Evolutionary conservation across 345 rosid species (phyloP), one percentile per base, ranked within the genome.

Genomic region (Psidium guajava): DNA sequence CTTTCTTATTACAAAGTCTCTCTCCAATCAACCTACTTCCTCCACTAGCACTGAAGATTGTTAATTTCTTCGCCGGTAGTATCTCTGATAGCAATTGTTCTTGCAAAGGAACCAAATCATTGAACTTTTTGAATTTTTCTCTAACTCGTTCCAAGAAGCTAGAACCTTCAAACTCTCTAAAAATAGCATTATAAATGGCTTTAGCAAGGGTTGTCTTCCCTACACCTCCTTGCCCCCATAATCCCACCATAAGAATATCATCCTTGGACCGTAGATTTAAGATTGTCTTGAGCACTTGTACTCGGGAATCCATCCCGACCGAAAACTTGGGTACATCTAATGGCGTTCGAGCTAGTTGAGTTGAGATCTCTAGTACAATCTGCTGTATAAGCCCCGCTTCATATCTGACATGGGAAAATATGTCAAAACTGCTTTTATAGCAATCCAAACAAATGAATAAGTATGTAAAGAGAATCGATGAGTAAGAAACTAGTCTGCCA

Each of bases 11-110:
- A 16, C 0, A 6, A 3, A 61, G 40, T 14, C 40, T 61, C 2
- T 27, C 21, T 61, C 3, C 5, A 27, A 61, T 61, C 21, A 61
- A 27, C 0, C 0, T 10, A 28, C 40, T 6, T 61, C 74, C 74
- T 61, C 0, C 5, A 6, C 1, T 10, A 27, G 6, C 74, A 14
- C 2, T 0, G 0, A 3, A 6, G 10, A 14, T 2, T 14, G 0
- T 61, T 1, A 49, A 9, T 14, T 27, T 59, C 25, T 22, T 9
- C n/a, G 2, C n/a, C 8, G 0, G 22, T 1, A 61, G 1, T 28
- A 61, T 5, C 3, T 61, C 10, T 5, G 10, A 61, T 14, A 61
- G 74, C 74, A 61, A 61, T 28, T 61, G 2, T 59, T 61, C 5
- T 1, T 61, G 75, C 11, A 64, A 28, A 64, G 2, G 3, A 64